Evolutionary conservation across 768 basidiomycete species (phyloP), one percentile per base, ranked within the genome.

Genomic region (Suillus clintonianus): DNA sequence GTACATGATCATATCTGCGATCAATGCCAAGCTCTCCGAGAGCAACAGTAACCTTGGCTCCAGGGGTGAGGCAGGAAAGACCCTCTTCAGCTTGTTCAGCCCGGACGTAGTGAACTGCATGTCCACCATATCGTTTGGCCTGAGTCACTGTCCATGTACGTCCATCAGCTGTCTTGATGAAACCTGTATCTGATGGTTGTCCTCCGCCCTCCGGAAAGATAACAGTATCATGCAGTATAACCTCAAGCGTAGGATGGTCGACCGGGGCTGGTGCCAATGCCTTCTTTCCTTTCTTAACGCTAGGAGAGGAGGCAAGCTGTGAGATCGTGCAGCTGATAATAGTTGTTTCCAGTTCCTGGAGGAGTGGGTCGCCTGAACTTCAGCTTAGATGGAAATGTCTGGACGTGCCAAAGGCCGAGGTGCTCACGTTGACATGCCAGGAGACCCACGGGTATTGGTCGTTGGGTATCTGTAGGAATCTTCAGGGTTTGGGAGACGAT

Each of bases 201-300:
- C 93, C 93, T 13, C 92, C 87, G 10, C 91, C 92, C 75, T 93
- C 91, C 0, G 92, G 92, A 72, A 93, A 94, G 54, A 92, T 83
- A 14, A 90, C 82, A 0, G 91, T 92, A 71, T 94, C 92, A 59
- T 89, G 87, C 51, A 92, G 77, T 58, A 88, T 80, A 9, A 94
- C 77, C 68, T 91, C 88, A 54, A 91, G 81, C 19, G 88, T 74
- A 3, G 86, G 82, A 41, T 72, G 78, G 27, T 75, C 76, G 1
- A 78, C 76, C 51, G 82, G 70, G n/a, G 76, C 71, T 17, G 85
- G 82, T 30, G 83, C 71, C 17, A 81, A 71, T 14, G 84, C 79
- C 71, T 88, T 89, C 72, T 85, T 86, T 11, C 76, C 75, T 60
- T 85, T 84, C 77, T 86, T 88, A 70, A 79, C 76, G 69, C 60